Conservation (phyloP, 2,329 filamentous ascomycete genomes). For the Celoporthe dispersa region DNA sequence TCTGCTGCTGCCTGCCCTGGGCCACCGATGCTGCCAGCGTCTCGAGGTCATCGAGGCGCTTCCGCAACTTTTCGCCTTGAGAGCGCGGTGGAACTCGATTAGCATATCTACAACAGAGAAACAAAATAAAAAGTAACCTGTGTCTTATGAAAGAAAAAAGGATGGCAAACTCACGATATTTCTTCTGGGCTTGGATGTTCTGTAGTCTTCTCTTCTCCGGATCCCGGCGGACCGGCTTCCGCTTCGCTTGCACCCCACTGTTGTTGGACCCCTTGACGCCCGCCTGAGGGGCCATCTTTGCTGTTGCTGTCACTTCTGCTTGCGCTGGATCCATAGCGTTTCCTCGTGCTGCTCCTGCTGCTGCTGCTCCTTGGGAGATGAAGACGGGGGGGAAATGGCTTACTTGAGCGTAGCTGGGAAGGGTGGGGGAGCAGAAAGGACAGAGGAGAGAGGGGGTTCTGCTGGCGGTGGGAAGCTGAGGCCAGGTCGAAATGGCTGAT, state of each 20-base stretch:
- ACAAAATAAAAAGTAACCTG: not conserved
- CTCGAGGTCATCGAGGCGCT: slow-evolving; percentile 32
- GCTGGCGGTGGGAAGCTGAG: not conserved
- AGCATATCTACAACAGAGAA: not conserved
- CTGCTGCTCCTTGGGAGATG: not conserved
- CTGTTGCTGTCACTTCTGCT: not conserved
- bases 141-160: not conserved
- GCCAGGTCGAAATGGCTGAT: slow-evolving; percentile 26
- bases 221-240: slow-evolving; percentile 30
- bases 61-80: slow-evolving; percentile 31
- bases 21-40: slow-evolving; percentile 27
- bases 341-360: not conserved
- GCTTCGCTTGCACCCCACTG: slow-evolving; percentile 15
- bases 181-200: slow-evolving; percentile 34
- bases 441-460: not conserved
- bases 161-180: slow-evolving; percentile 31
- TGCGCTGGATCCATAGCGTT: not conserved
- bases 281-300: not conserved
- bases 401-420: not conserved
- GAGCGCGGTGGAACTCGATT: not conserved
- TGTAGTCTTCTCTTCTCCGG: slow-evolving; percentile 35
- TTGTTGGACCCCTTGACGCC: not conserved
- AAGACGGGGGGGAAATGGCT: not conserved
- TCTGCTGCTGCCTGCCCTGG: not conserved
- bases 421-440: not conserved